Conservation (phyloP, 805 yeast species). For the Nematodospora valgi region DNA sequence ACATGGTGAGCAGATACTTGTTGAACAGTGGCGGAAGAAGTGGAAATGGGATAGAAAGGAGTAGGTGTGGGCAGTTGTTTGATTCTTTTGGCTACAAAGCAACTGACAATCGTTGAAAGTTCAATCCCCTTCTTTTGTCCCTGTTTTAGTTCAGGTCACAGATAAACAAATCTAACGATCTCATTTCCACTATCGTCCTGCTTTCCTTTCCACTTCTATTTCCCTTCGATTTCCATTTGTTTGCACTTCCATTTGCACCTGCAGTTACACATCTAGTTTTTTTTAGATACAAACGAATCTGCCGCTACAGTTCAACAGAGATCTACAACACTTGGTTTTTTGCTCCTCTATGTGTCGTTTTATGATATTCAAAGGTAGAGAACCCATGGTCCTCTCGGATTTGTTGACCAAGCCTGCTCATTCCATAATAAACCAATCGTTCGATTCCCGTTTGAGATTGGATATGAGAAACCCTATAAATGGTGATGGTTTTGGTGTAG, state of each 20-base stretch:
- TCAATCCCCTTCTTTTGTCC: too few species aligned
- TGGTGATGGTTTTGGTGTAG: slow-evolving; percentile 98
- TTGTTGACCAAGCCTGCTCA: slow-evolving; percentile 93
- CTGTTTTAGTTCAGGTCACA: too few species aligned
- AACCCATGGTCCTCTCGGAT: slow-evolving; percentile 81
- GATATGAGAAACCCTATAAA: slow-evolving; percentile 91
- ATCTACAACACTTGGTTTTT: too few species aligned
- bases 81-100: neutral
- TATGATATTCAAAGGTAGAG: slow-evolving; percentile 86
- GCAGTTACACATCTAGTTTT: too few species aligned
- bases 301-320: neutral
- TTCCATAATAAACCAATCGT: slow-evolving; percentile 93
- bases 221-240: too few species aligned
- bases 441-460: slow-evolving; percentile 81
- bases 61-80: neutral
- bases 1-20: slow-evolving; percentile 17
- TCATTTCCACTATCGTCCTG: too few species aligned
- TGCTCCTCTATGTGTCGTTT: slow-evolving; percentile 77
- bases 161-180: too few species aligned
- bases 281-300: too few species aligned
- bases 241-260: too few species aligned
- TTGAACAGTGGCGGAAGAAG: slow-evolving; percentile 2
- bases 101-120: too few species aligned
- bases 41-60: neutral
- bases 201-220: too few species aligned